Evolutionary conservation across 1,139 yeast genomes (phyloP), one percentile per base, ranked within the genome.

Genomic region (Magnusiomyces tetraspermus): DNA sequence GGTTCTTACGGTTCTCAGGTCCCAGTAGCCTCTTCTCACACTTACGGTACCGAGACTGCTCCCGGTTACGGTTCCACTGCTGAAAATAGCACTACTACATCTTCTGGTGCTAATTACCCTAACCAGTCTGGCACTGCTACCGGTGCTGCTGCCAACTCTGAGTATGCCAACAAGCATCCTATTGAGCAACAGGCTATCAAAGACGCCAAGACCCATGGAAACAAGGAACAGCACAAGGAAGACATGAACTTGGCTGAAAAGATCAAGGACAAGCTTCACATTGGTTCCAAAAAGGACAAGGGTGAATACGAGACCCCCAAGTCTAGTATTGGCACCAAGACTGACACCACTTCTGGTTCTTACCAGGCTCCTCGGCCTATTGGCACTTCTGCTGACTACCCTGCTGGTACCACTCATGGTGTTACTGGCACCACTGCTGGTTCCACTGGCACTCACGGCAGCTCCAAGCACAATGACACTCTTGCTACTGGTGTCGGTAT

Each of bases 191-290:
- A 38, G 23, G 42, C 42, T 19, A 8, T 38, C 42, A 21, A 38
- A 10, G 24, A 38, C 5, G 24, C 42, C 15, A 19, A 19, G 24
- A 19, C 23, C 6, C n/a, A 38, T 19, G 42, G 24, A 5, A 38
- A 19, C 24, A 38, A 38, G 42, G 42, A 38, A 6, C 8, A 36
- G 19, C 8, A 4, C 21, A 42, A 30, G 22, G 47, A 45, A 3
- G 48, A 48, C 30, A 11, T 11, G 17, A 31, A 51, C 13, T 13
- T 53, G 4, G 31, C 51, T 15, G 44, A 48, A 46, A 54, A 53
- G 46, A 46, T 54, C 46, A 54, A 53, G 50, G 46, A 48, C 24
- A 53, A 53, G 49, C 50, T 54, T 28, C 54, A 51, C 46, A 49
- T 54, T 49, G 55, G 55, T n/a, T 26, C 15, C 28, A 47, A 40